Evolutionary conservation across 2,329 filamentous ascomycete species (phyloP), one percentile per base, ranked within the genome.

Genomic region (Trichoderma sp.): DNA sequence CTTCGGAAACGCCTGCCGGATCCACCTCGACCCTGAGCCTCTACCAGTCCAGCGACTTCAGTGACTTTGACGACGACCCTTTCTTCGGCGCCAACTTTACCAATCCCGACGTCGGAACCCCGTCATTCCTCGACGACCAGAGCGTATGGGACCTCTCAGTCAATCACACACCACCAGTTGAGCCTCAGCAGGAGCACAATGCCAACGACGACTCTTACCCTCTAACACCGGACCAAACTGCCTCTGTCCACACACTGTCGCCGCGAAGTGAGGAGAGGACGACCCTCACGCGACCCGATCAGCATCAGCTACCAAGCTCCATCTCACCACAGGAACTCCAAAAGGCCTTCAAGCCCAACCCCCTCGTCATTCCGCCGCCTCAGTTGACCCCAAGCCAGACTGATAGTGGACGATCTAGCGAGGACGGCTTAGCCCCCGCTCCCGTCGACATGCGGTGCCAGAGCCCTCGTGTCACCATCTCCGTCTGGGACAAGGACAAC

Each of bases 401-500:
- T 71, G 82, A 79, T 68, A 85, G 81, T 70, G 81, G 80, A 57
- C 79, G 78, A 64, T 84, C 85, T 4, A 85, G 83, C 68, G 84
- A 86, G 72, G 84, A 85, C 73, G 80, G 79, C 50, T 72, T 81
- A 39, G 80, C 76, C 4, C 78, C 80, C 2, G 75, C 76, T 53
- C 72, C 78, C 9, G 72, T 78, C 59, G 72, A 77, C 64, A 85
- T 84, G 81, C 75, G 79, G 35, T 74, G 77, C 22, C 82, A 80
- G 68, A 87, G 86, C 72, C 86, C 86, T 7, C 81, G 81, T 32
- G 84, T 88, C 22, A 86, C 82, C 6, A 84, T 88, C 57, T 88
- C 86, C 1, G 78, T 85, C 70, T 88, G 84, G 83, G 84, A 82
- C 54, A 80, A 79, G 69, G 84, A 80, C 65, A 79, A 76, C 50